phyloP scores from a whole-genome alignment of 208 protist genomes.

The Endotrypanum monterogeii region DNA sequence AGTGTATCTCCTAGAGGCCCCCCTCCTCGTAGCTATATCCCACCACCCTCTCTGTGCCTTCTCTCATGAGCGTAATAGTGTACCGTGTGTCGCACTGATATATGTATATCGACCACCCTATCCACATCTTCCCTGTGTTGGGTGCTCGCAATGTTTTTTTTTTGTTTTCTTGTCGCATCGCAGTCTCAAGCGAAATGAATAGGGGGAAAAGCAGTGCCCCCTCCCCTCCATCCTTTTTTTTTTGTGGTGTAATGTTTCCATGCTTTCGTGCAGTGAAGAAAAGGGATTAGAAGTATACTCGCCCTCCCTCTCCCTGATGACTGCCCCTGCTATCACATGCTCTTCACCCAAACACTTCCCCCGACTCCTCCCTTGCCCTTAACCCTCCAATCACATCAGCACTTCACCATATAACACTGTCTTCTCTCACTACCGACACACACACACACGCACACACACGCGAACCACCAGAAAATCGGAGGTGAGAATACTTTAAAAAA shows the following conservation, averaged over 20 bases:
- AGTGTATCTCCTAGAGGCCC: not conserved
- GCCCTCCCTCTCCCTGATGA: not conserved
- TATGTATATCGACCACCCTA: too few relatives aligned
- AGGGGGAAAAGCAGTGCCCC: too few relatives aligned
- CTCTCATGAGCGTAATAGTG: too few relatives aligned
- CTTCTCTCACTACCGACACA: not conserved
- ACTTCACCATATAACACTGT: not conserved
- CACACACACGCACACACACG: not conserved
- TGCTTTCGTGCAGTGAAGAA: not conserved
- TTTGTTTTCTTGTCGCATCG: not conserved
- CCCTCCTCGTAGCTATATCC: too few relatives aligned
- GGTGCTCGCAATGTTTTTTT: too few relatives aligned
- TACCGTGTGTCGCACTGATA: too few relatives aligned
- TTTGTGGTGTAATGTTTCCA: not conserved
- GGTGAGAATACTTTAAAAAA: too few relatives aligned
- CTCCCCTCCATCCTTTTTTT: not conserved
- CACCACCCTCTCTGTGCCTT: too few relatives aligned
- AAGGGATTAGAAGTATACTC: not conserved
- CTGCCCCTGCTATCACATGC: not conserved
- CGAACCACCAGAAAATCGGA: too few relatives aligned
- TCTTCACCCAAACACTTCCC: not conserved
- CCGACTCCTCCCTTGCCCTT: not conserved
- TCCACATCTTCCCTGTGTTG: not conserved
- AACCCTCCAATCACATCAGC: too few relatives aligned
- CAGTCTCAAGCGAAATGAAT: not conserved